These are phyloP conservation scores for Raddia guianensis DNA, from an alignment of 176 grass and related monocot genomes.

Conservation along the genomic window DNA sequence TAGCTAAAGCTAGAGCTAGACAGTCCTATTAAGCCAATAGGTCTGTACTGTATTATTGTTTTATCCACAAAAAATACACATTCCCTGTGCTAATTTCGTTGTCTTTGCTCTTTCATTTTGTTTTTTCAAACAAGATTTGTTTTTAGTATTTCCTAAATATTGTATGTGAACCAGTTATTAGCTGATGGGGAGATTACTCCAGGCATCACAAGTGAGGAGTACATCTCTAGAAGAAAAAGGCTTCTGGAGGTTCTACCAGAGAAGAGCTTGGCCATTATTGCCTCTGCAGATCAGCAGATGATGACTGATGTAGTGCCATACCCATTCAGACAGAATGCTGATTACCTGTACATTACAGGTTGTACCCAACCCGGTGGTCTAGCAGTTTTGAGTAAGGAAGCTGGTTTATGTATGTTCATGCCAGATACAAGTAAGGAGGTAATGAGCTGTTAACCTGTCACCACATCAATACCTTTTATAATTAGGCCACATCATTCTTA, in stretches of 20 bases:
- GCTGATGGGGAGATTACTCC: constrained; percentile 80
- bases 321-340: constrained; percentile 81
- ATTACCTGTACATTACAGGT: constrained; percentile 90
- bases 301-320: constrained; percentile 97
- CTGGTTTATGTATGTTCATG: constrained; percentile 91
- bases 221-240: constrained; percentile 69
- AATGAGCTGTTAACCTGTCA: constrained; percentile 36
- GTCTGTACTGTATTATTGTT: background rate
- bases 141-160: constrained; percentile 33
- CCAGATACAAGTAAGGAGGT: constrained; percentile 76
- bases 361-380: constrained; percentile 80
- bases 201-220: constrained; percentile 72
- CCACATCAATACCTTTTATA: constrained; percentile 1
- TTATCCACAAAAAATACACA: background rate
- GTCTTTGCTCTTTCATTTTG: background rate
- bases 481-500: constrained; percentile 39
- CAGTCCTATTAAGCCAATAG: background rate
- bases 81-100: constrained; percentile 17
- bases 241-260: constrained; percentile 73
- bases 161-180: constrained; percentile 63
- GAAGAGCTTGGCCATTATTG: constrained; percentile 84
- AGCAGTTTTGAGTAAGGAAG: constrained; percentile 71
- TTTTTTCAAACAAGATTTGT: background rate
- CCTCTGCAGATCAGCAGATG: constrained; percentile 84
- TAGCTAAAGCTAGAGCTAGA: background rate